A percentile compares a stretch with the other conserved stretches of the same genome.
These are phyloP conservation scores for Gossypium thurberi DNA, from an alignment of 345 rosid genomes.

Conservation along the genomic window DNA sequence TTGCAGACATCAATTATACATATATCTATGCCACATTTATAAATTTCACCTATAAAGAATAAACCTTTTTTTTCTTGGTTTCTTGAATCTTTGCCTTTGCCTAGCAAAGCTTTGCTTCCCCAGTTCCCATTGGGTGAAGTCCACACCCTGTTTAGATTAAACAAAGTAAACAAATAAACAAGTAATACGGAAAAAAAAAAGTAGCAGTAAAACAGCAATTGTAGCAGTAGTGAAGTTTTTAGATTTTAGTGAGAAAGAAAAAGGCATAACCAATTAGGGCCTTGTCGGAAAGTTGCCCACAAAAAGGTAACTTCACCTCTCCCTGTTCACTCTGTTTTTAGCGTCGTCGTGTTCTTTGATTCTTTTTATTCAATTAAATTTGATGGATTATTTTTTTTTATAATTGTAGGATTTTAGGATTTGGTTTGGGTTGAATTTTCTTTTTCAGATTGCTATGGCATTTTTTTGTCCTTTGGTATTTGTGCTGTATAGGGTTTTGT, in stretches of 20 bases:
- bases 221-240: background rate
- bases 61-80: background rate
- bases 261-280: conserved; percentile 5
- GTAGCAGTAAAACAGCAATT: background rate
- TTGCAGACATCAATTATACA: background rate
- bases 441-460: background rate
- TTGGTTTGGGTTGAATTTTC: background rate
- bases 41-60: no score
- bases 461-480: background rate
- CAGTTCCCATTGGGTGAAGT: background rate
- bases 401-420: background rate
- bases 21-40: no score
- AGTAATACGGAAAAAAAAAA: background rate
- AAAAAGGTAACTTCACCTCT: conserved; percentile 13
- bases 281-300: conserved; percentile 33
- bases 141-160: no score
- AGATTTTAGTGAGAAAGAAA: conserved; percentile 13
- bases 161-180: background rate
- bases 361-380: background rate
- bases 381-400: background rate
- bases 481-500: background rate
- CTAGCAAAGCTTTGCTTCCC: background rate
- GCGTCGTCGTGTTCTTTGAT: background rate
- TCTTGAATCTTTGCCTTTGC: background rate
- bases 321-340: background rate